Base-by-base conservation (phyloP, 2,329 filamentous ascomycete species). In the Venturia aucupariae region DNA sequence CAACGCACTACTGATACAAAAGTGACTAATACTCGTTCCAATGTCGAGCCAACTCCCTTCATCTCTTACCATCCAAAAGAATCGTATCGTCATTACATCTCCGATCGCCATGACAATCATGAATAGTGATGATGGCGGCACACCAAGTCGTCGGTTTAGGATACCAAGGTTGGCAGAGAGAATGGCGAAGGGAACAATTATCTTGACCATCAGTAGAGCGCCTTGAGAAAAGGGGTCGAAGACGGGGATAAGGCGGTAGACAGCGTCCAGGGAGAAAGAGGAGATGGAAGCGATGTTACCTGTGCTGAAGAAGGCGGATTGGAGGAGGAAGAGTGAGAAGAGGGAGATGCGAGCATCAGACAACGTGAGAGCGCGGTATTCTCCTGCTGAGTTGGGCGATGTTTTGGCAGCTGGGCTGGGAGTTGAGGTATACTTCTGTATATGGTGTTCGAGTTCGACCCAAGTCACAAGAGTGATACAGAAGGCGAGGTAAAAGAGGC, bases 41-140 rank as follows among this genome's bases (percentile, higher is more conserved):
- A 99, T 99, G 73, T 99, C 94, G 66, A 99, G 78, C 94, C 94
- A 99, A 27, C 89, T 94, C 0, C 94, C 94, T 74, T 99, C 94
- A 70, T 99, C 94, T 71, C 89, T 90, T 57, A 99, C 94, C 70
- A 96, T 90, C 86, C 90, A 99, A 78, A 99, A 99, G 80, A 99
- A 99, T 71, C 94, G 90, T 62, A 99, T 81, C 3, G 94, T 97
- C 73, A 97, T 82, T 61, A 96, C 85, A 73, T 99, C 94, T 66
- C 89, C 92, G 62, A 95, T 85, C 0, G 89, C 90, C 85, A 97
- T 96, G 61, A 96, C 92, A 3, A 76, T 69, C 88, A 97, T 97
- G 77, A 97, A 97, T 4, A 99, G 79, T 6, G 92, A 90, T 46
- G 89, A 92, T 0, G 92, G 92, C 10, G 92, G 89, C 0, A 99